Conservation (phyloP, 306 rosid genomes). For the Sesbania bispinosa region DNA sequence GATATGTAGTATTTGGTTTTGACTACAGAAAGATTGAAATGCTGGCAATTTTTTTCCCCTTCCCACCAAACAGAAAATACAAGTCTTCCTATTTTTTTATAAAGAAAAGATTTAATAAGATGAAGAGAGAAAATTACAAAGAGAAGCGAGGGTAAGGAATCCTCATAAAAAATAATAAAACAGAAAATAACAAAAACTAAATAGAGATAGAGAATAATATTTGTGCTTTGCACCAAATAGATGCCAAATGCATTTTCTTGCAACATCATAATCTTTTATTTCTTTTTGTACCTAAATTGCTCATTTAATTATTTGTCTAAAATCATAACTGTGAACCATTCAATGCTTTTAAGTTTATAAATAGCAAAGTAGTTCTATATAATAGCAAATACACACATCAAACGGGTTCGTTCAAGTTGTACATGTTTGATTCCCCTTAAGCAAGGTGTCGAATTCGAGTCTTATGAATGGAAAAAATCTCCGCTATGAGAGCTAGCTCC, state of each 20-base stretch:
- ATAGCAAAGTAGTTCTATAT: no score
- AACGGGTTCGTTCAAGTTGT: no score
- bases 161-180: neutral
- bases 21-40: neutral
- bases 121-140: neutral
- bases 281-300: neutral
- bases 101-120: neutral
- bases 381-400: no score
- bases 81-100: neutral
- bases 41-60: no score
- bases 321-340: no score
- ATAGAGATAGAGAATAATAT: neutral
- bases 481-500: no score
- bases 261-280: neutral
- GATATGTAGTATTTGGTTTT: slow-evolving; percentile 1
- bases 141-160: neutral
- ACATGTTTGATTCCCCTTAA: no score
- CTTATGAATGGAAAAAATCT: no score
- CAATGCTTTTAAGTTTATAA: no score
- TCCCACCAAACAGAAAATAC: no score
- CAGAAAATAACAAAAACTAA: neutral
- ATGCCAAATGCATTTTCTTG: neutral
- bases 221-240: neutral
- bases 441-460: no score
- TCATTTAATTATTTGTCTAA: neutral